These are phyloP conservation scores for Ailanthus altissimus DNA, from an alignment of 345 rosid species.

Conservation along the genomic window DNA sequence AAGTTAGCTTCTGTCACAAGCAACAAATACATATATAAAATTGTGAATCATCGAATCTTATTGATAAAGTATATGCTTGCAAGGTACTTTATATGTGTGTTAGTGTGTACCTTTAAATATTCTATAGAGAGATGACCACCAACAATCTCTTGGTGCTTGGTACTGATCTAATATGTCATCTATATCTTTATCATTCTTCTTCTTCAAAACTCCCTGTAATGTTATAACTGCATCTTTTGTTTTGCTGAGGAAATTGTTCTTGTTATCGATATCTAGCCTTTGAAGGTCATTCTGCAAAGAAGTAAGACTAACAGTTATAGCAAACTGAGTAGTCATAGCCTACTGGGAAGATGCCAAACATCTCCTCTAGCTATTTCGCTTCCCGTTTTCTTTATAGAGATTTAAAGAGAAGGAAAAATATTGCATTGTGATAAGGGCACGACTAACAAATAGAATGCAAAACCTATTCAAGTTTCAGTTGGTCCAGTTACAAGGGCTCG, in stretches of 20 bases:
- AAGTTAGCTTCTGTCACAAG: neutral
- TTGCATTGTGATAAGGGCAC: too few relatives aligned
- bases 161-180: slow-evolving; percentile 36
- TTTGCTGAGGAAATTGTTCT: slow-evolving; percentile 38
- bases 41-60: neutral
- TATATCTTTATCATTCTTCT: slow-evolving; percentile 53
- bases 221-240: slow-evolving; percentile 59
- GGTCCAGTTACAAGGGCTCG: too few relatives aligned
- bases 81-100: neutral
- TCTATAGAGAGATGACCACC: slow-evolving; percentile 67
- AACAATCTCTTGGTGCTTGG: slow-evolving; percentile 47
- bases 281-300: slow-evolving; percentile 54
- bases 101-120: slow-evolving; percentile 54
- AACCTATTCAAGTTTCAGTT: too few relatives aligned
- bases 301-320: slow-evolving; percentile 50
- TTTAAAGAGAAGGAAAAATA: too few relatives aligned
- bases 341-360: slow-evolving; percentile 56
- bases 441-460: too few relatives aligned
- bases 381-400: slow-evolving; percentile 13
- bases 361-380: slow-evolving; percentile 21
- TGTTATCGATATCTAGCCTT: slow-evolving; percentile 37
- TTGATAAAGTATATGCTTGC: neutral
- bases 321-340: slow-evolving; percentile 59
- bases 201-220: slow-evolving; percentile 56
- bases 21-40: neutral